phyloP scores from a whole-genome alignment of 805 yeast species.

The Candida schatavii region DNA sequence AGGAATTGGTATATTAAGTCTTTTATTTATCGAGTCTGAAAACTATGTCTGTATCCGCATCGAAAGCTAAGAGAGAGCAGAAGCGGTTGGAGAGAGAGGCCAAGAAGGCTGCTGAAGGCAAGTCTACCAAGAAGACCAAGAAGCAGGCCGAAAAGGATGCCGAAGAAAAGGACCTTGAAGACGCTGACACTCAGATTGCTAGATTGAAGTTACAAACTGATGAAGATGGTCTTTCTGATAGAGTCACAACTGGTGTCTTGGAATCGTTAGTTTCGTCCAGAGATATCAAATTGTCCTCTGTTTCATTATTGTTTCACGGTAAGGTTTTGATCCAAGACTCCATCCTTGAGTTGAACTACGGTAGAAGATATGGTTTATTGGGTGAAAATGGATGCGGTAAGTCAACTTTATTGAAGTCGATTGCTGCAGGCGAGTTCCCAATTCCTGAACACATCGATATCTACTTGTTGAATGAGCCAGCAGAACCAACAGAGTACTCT shows the following conservation, averaged over 20 bases:
- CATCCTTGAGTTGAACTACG: constrained; percentile 87
- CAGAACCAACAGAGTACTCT: constrained; percentile 86
- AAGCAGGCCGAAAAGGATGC: constrained; percentile 54
- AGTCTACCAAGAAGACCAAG: constrained; percentile 63
- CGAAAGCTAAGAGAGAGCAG: constrained; percentile 98
- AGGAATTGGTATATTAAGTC: background rate
- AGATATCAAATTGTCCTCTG: constrained; percentile 88
- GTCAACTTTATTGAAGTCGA: constrained; percentile 87
- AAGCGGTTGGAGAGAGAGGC: constrained; percentile 70
- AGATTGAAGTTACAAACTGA: constrained; percentile 91
- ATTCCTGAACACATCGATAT: constrained; percentile 89
- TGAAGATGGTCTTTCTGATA: constrained; percentile 89
- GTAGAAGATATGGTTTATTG: constrained; percentile 94
- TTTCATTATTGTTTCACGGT: constrained; percentile 94
- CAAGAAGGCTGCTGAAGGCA: constrained; percentile 58
- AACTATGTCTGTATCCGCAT: constrained; percentile 68
- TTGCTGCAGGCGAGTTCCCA: constrained; percentile 96
- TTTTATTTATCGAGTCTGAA: background rate
- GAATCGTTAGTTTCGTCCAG: constrained; percentile 86
- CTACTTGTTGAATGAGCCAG: constrained; percentile 94
- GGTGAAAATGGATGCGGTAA: constrained; percentile 99
- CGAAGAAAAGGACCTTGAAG: constrained; percentile 52
- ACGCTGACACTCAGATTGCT: constrained; percentile 71
- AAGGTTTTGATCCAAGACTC: constrained; percentile 94
- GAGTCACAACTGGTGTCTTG: constrained; percentile 97